phyloP scores from a whole-genome alignment of 2,329 filamentous ascomycete species.

The Colletotrichum zoysiae region DNA sequence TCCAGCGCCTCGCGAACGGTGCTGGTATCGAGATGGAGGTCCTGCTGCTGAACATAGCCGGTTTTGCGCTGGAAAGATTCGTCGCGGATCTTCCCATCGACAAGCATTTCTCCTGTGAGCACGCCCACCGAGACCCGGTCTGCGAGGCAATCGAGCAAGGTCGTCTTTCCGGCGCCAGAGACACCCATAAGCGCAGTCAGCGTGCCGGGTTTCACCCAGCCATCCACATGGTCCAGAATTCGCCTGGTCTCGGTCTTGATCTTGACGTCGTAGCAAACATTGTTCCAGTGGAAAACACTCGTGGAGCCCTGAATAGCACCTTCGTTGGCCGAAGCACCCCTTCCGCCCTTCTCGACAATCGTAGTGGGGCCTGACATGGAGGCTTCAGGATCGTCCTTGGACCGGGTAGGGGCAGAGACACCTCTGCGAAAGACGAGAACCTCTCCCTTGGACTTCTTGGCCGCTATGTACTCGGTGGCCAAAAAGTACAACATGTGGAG shows the following conservation, averaged over 20 bases:
- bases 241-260: slow-evolving; percentile 72
- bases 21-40: slow-evolving; percentile 52
- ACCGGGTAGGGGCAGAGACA: slow-evolving; percentile 25
- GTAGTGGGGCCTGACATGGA: slow-evolving; percentile 36
- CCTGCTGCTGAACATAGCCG: slow-evolving; percentile 76
- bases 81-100: slow-evolving; percentile 74
- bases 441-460: slow-evolving; percentile 71
- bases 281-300: slow-evolving; percentile 75
- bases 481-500: slow-evolving; percentile 63
- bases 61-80: slow-evolving; percentile 77
- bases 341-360: slow-evolving; percentile 37
- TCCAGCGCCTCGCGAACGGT: slow-evolving; percentile 73
- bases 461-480: slow-evolving; percentile 59
- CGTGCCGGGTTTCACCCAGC: slow-evolving; percentile 79
- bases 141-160: slow-evolving; percentile 70
- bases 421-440: slow-evolving; percentile 69
- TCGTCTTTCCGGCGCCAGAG: slow-evolving; percentile 57
- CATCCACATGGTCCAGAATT: slow-evolving; percentile 75
- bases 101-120: slow-evolving; percentile 74
- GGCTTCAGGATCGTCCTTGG: slow-evolving; percentile 36
- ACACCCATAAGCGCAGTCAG: slow-evolving; percentile 71
- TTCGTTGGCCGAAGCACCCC: slow-evolving; percentile 19
- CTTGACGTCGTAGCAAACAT: slow-evolving; percentile 78
- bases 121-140: slow-evolving; percentile 77
- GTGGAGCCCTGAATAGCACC: slow-evolving; percentile 59